Evolutionary conservation across 345 rosid species (phyloP).

Genomic region (Excoecaria cochinchinensis): DNA sequence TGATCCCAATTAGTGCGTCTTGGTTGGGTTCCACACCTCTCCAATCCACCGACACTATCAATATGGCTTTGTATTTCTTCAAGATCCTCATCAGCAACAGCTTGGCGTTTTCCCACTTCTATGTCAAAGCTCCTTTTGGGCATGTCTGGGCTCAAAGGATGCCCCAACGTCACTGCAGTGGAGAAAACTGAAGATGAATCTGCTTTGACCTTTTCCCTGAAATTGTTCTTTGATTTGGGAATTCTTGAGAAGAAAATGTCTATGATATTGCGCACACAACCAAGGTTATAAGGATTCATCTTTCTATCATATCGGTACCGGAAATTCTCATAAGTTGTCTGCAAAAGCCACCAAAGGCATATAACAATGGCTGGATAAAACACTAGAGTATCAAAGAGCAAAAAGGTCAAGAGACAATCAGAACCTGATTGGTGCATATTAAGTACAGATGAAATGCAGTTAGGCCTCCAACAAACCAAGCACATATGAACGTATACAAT

Average conservation of each 20-base stretch:
- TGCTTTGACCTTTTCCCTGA: constrained; percentile 45
- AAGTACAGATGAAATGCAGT: constrained; percentile 82
- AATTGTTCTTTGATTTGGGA: constrained; percentile 56
- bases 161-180: constrained; percentile 32
- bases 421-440: constrained; percentile 77
- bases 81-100: constrained; percentile 62
- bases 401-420: background rate
- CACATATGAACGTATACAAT: constrained; percentile 59
- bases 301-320: constrained; percentile 66
- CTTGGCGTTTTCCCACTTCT: constrained; percentile 53
- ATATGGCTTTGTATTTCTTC: constrained; percentile 55
- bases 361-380: background rate
- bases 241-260: constrained; percentile 52
- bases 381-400: background rate
- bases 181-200: constrained; percentile 39
- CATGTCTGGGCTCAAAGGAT: constrained; percentile 37
- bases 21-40: constrained; percentile 51
- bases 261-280: constrained; percentile 38
- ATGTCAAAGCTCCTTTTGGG: constrained; percentile 43
- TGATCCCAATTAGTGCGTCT: constrained; percentile 34
- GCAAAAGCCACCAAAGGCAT: constrained; percentile 23
- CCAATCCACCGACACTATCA: constrained; percentile 49
- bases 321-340: constrained; percentile 92
- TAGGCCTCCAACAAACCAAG: constrained; percentile 96
- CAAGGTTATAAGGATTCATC: constrained; percentile 64